A percentile compares a stretch with the other conserved stretches of the same genome.
These are phyloP conservation scores for Leptographium lundbergii DNA, from an alignment of 2,329 filamentous ascomycete genomes.

Conservation along the genomic window DNA sequence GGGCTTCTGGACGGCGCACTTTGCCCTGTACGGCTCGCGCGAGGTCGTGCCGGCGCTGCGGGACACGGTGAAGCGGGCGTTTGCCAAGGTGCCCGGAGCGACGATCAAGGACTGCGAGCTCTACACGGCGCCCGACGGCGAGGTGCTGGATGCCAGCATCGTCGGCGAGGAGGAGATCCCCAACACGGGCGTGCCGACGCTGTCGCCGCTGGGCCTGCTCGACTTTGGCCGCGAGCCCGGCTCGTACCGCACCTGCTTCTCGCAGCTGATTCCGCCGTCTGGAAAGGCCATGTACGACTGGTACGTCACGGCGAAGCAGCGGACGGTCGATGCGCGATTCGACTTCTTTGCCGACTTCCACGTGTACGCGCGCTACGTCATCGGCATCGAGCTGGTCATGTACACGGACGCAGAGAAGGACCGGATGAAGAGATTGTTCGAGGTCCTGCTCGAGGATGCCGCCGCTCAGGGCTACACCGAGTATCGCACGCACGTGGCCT, in stretches of 20 bases:
- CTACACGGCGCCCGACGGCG: background rate
- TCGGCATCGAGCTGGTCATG: constrained; percentile 38
- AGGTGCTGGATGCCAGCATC: background rate
- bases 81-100: background rate
- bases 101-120: background rate
- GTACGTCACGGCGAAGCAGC: background rate
- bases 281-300: constrained; percentile 16
- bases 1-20: background rate
- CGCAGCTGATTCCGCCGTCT: constrained; percentile 35
- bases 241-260: constrained; percentile 38
- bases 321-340: constrained; percentile 19
- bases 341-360: constrained; percentile 39
- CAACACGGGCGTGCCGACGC: background rate
- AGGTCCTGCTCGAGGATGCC: constrained; percentile 19
- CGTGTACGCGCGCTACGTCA: constrained; percentile 40
- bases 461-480: constrained; percentile 24
- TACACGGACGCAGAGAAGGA: constrained; percentile 15
- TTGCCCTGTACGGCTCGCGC: background rate
- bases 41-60: background rate
- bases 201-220: constrained; percentile 21
- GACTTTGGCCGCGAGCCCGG: constrained; percentile 38
- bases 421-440: background rate
- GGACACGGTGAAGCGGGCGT: background rate
- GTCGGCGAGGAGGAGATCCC: background rate
- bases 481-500: constrained; percentile 26